phyloP scores from a whole-genome alignment of 257 asterid species.

The Lithospermum erythrorhizon region DNA sequence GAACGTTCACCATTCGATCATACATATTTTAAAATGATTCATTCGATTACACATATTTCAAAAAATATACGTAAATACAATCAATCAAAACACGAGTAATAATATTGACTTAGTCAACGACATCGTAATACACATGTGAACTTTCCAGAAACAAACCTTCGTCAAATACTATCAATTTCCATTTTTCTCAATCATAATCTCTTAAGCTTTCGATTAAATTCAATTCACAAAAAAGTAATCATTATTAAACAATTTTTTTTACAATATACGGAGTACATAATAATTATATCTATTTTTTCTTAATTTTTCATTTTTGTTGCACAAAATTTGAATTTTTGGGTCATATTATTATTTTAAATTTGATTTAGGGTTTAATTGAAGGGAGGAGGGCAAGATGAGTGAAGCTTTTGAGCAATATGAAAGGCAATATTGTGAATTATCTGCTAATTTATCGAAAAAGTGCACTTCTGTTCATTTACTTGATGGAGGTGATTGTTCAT shows the following conservation, averaged over 20 bases:
- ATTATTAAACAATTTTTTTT: no score
- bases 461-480: slow-evolving; percentile 16
- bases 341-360: no score
- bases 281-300: no score
- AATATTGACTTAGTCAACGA: background rate
- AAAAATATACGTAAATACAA: no score
- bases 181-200: background rate
- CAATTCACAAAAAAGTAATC: background rate
- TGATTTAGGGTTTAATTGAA: background rate
- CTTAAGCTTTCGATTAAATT: background rate
- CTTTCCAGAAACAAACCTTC: background rate
- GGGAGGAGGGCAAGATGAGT: slow-evolving; percentile 23
- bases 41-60: no score
- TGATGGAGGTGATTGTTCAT: slow-evolving; percentile 25
- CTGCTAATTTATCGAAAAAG: slow-evolving; percentile 24
- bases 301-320: no score
- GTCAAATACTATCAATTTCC: background rate
- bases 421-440: slow-evolving; percentile 51
- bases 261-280: no score
- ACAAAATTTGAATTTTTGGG: no score
- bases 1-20: no score
- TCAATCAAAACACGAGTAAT: no score
- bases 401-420: slow-evolving; percentile 44
- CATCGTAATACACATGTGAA: background rate
- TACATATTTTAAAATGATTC: no score